phyloP scores from a whole-genome alignment of 345 rosid species.

The Pugionium cornutum region DNA sequence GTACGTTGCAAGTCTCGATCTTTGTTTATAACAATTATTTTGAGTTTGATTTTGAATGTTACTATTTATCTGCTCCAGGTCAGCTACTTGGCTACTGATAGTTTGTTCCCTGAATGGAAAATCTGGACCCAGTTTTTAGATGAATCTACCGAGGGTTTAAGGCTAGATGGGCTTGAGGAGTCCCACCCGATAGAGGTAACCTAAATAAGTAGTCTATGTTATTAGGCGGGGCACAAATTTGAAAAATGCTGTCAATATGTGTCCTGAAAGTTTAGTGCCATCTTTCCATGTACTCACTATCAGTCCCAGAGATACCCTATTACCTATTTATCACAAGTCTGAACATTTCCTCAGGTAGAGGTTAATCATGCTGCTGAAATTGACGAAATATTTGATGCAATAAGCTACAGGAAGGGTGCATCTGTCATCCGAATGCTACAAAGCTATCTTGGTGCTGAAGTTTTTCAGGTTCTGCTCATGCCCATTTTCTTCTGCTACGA shows the following conservation, averaged over 20 bases:
- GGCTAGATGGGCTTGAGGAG: conserved; percentile 90
- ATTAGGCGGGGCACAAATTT: background rate
- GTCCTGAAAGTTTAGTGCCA: background rate
- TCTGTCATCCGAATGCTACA: conserved; percentile 94
- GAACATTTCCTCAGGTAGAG: conserved; percentile 59
- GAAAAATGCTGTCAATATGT: conserved; percentile 13
- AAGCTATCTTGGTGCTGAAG: conserved; percentile 92
- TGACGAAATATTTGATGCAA: conserved; percentile 93
- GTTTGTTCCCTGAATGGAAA: conserved; percentile 95
- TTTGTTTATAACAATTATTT: conserved; percentile 14
- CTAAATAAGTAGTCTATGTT: background rate
- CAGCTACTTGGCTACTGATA: conserved; percentile 92
- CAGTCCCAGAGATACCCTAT: conserved; percentile 1
- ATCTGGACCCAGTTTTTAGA: conserved; percentile 98
- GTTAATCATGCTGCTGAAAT: conserved; percentile 87
- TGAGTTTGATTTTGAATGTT: conserved; percentile 18
- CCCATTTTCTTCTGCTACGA: background rate
- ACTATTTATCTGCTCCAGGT: conserved; percentile 54
- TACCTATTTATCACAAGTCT: conserved; percentile 15
- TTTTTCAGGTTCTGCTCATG: conserved; percentile 70
- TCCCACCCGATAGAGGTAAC: conserved; percentile 98
- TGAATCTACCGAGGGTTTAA: conserved; percentile 79
- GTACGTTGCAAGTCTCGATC: conserved; percentile 46
- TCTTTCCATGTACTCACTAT: background rate
- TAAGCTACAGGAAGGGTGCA: conserved; percentile 94